These are phyloP conservation scores for Tricholoma furcatifolium DNA, from an alignment of 768 basidiomycete genomes.

Conservation along the genomic window DNA sequence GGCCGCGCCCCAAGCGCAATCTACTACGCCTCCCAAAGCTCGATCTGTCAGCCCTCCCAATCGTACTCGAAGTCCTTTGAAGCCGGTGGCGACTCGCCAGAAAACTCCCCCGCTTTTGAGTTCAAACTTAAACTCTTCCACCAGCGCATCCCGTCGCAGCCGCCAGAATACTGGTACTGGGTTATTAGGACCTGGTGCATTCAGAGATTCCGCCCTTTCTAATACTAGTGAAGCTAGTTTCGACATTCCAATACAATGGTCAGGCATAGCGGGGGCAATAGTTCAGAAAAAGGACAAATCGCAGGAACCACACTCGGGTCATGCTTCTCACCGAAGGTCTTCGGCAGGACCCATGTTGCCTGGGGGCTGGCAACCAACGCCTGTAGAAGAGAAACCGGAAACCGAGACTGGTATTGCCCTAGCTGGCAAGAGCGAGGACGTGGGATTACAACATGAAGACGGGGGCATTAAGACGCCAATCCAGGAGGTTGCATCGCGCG, in stretches of 20 bases:
- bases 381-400: constrained; percentile 48
- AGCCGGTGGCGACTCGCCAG: constrained; percentile 33
- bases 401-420: constrained; percentile 9
- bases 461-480: constrained; percentile 31
- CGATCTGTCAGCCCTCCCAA: constrained; percentile 5
- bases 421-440: constrained; percentile 9
- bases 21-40: constrained; percentile 4
- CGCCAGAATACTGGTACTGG: not conserved
- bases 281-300: constrained; percentile 4
- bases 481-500: constrained; percentile 49
- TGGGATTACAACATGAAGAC: constrained; percentile 22
- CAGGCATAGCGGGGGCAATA: constrained; percentile 31
- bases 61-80: constrained; percentile 19
- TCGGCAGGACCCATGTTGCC: constrained; percentile 42
- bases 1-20: not conserved
- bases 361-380: constrained; percentile 54
- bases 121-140: constrained; percentile 21
- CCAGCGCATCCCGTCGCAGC: not conserved
- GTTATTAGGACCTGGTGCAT: constrained; percentile 51
- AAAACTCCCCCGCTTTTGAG: constrained; percentile 39
- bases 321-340: constrained; percentile 14
- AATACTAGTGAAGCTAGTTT: constrained; percentile 40
- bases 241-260: constrained; percentile 65
- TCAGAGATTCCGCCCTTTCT: constrained; percentile 68
- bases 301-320: not conserved